Conservation (phyloP, 2,329 filamentous ascomycete species). For the Colletotrichum echinochloae region DNA sequence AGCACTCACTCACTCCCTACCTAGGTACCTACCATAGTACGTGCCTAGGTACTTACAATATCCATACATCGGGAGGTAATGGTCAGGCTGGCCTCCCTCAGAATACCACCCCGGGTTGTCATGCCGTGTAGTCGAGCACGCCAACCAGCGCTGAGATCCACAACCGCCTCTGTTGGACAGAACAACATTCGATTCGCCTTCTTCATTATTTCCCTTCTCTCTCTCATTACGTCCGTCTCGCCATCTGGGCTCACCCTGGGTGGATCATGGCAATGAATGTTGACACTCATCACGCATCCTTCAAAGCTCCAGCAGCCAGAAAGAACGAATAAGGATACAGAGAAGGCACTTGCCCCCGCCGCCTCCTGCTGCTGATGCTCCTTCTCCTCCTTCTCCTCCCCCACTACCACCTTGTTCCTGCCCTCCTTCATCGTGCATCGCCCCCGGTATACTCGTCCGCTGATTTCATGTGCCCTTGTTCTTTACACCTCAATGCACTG, state of each 20-base stretch:
- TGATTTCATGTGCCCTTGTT: background rate
- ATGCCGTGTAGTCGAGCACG: slow-evolving; percentile 19
- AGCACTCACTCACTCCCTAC: too few species aligned
- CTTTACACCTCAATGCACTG: background rate
- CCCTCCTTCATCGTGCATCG: background rate
- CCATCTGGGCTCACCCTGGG: slow-evolving; percentile 31
- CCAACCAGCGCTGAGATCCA: slow-evolving; percentile 41
- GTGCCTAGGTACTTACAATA: too few species aligned
- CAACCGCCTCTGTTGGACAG: slow-evolving; percentile 34
- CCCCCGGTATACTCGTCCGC: background rate
- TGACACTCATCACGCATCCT: slow-evolving; percentile 34
- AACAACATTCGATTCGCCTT: slow-evolving; percentile 34
- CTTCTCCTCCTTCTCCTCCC: too few species aligned
- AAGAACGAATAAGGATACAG: slow-evolving; percentile 25
- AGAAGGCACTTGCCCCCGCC: background rate
- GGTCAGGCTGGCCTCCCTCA: background rate
- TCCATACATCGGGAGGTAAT: background rate
- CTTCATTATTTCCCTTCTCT: slow-evolving; percentile 25
- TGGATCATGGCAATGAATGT: slow-evolving; percentile 26
- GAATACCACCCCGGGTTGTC: slow-evolving; percentile 18
- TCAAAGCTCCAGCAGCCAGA: slow-evolving; percentile 17
- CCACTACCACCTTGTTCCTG: background rate
- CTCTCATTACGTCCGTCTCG: slow-evolving; percentile 22
- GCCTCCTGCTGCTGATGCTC: background rate
- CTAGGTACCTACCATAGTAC: too few species aligned